A percentile compares a stretch with the other conserved stretches of the same genome.
These are phyloP conservation scores for Dentipellis fragilis DNA, from an alignment of 768 basidiomycete genomes.

Conservation along the genomic window DNA sequence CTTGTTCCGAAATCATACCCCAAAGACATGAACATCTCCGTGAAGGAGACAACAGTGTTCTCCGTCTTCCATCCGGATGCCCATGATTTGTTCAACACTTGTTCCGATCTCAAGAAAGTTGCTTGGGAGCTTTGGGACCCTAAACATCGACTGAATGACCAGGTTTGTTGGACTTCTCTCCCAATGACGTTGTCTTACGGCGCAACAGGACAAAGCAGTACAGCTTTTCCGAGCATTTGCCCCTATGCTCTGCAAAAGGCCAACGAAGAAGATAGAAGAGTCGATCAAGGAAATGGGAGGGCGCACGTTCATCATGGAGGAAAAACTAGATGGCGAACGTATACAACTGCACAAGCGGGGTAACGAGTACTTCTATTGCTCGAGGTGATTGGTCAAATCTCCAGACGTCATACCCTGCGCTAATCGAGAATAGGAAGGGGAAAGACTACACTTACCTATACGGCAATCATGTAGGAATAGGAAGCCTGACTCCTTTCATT, in stretches of 20 bases:
- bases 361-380: conserved; percentile 87
- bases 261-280: conserved; percentile 70
- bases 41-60: conserved; percentile 91
- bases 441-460: conserved; percentile 90
- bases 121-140: conserved; percentile 84
- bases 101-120: conserved; percentile 91
- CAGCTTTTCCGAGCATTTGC: conserved; percentile 81
- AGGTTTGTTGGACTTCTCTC: conserved; percentile 25
- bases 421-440: conserved; percentile 50
- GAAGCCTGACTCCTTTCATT: conserved; percentile 85
- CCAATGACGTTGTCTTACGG: not conserved
- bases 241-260: conserved; percentile 92
- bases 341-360: conserved; percentile 93
- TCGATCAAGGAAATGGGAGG: conserved; percentile 80
- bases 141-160: conserved; percentile 48
- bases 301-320: conserved; percentile 80
- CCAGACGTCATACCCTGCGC: not conserved
- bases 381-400: conserved; percentile 41
- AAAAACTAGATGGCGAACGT: conserved; percentile 95
- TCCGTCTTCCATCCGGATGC: conserved; percentile 91
- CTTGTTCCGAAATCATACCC: not conserved
- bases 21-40: conserved; percentile 81
- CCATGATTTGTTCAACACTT: conserved; percentile 89
- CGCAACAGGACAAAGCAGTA: conserved; percentile 65
- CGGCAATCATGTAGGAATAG: conserved; percentile 71